These are phyloP conservation scores for Raphanus sativus DNA, from an alignment of 345 rosid genomes.

Conservation along the genomic window DNA sequence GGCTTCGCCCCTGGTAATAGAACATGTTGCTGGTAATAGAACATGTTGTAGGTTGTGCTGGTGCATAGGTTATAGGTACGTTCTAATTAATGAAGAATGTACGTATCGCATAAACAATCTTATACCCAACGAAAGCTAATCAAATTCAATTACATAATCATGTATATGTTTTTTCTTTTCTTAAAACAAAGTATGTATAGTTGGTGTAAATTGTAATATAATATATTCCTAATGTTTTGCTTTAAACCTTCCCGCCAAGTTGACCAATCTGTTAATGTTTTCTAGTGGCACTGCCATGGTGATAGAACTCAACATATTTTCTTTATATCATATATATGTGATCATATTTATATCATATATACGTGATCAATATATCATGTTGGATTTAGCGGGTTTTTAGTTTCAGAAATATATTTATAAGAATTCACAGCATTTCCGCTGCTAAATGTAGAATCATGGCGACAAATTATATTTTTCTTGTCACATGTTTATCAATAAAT, in stretches of 20 bases:
- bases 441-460: too few relatives aligned
- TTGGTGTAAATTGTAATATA: background rate
- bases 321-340: too few relatives aligned
- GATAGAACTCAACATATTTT: background rate
- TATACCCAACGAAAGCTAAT: background rate
- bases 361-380: too few relatives aligned
- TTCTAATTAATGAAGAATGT: background rate
- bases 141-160: background rate
- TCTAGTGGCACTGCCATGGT: background rate
- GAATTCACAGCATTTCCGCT: too few relatives aligned
- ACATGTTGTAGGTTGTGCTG: background rate
- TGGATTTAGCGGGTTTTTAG: too few relatives aligned
- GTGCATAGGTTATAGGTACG: background rate
- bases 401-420: too few relatives aligned
- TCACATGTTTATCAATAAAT: too few relatives aligned
- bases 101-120: background rate
- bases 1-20: too few relatives aligned
- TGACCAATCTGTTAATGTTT: slow-evolving; percentile 6
- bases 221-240: background rate
- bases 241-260: background rate
- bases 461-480: too few relatives aligned
- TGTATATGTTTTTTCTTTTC: background rate
- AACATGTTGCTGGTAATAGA: too few relatives aligned
- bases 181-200: background rate
- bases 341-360: too few relatives aligned